These are phyloP conservation scores for Annulohypoxylon bovei DNA, from an alignment of 495 filamentous ascomycete species.

Conservation along the genomic window DNA sequence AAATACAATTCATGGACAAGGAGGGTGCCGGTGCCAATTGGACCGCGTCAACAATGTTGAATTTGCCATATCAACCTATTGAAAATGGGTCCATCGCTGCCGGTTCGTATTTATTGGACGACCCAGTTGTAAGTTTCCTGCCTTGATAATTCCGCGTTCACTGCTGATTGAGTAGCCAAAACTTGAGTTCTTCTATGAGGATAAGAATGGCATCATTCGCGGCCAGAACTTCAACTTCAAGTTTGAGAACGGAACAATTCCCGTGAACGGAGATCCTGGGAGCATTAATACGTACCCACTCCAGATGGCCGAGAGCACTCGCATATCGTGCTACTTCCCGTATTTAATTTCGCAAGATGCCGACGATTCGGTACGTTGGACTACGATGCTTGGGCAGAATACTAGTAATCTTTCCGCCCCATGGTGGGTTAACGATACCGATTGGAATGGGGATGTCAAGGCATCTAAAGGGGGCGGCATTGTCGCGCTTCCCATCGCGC, in stretches of 20 bases:
- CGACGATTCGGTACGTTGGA: conserved; percentile 26
- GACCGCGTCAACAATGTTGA: conserved; percentile 11
- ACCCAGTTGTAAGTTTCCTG: conserved; percentile 22
- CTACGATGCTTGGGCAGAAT: conserved; percentile 21
- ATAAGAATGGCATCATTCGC: conserved; percentile 30
- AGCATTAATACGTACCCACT: conserved; percentile 31
- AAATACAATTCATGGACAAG: conserved; percentile 27
- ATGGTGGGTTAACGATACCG: conserved; percentile 34
- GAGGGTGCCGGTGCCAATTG: conserved; percentile 22
- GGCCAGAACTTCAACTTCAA: conserved; percentile 39
- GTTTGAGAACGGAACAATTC: conserved; percentile 30
- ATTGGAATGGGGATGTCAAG: conserved; percentile 17
- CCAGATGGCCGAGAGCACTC: conserved; percentile 14
- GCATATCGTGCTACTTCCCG: conserved; percentile 28
- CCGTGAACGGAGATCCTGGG: conserved; percentile 24
- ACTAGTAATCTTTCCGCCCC: conserved; percentile 19
- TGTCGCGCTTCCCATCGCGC: conserved; percentile 24
- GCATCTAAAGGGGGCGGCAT: conserved; percentile 22
- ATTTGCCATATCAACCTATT: conserved; percentile 24
- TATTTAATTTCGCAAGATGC: conserved; percentile 33
- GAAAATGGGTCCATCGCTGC: conserved; percentile 24
- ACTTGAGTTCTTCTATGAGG: conserved; percentile 37
- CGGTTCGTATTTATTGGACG: conserved; percentile 21
- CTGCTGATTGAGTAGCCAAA: conserved; percentile 31
- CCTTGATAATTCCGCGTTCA: neutral